Evolutionary conservation across 257 asterid genomes (phyloP).

Genomic region (Eucommia ulmoides): DNA sequence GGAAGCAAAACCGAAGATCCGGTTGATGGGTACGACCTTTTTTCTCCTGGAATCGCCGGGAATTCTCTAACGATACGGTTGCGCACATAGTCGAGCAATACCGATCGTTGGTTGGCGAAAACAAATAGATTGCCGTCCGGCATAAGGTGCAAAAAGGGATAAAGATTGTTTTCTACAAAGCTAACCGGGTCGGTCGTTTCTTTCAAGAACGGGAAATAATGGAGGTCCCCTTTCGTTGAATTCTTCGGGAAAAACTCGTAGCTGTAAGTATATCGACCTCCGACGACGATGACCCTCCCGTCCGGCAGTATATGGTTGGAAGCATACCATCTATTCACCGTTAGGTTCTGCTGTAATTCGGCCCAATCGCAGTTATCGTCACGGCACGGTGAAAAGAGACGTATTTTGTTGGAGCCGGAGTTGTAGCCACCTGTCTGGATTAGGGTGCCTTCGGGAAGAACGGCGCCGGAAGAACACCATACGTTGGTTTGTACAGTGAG

Average conservation of each 20-base stretch:
- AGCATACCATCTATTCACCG: constrained; percentile 60
- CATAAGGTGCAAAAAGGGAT: constrained; percentile 58
- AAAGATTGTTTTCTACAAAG: constrained; percentile 86
- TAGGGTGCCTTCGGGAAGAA: constrained; percentile 38
- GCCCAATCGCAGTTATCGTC: constrained; percentile 55
- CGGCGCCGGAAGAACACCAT: constrained; percentile 93
- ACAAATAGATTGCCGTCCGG: constrained; percentile 79
- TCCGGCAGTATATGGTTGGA: constrained; percentile 63
- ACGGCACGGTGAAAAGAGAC: constrained; percentile 37
- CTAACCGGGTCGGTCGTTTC: constrained; percentile 53
- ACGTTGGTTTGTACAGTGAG: constrained; percentile 70
- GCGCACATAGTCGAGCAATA: constrained; percentile 36
- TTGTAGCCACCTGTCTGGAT: constrained; percentile 72
- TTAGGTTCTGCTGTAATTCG: constrained; percentile 35
- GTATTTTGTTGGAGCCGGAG: constrained; percentile 45
- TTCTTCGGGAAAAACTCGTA: constrained; percentile 66
- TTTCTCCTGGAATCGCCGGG: constrained; percentile 60
- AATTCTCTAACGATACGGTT: constrained; percentile 33
- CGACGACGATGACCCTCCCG: constrained; percentile 59
- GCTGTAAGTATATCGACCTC: constrained; percentile 59
- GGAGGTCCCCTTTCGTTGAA: neutral
- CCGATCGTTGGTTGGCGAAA: constrained; percentile 54
- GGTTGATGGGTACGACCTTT: constrained; percentile 63
- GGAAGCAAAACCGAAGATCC: constrained; percentile 85
- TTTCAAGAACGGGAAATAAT: constrained; percentile 34